These are phyloP conservation scores for Raffaelea deltoideospora DNA, from an alignment of 2,329 filamentous ascomycete species.

Conservation along the genomic window DNA sequence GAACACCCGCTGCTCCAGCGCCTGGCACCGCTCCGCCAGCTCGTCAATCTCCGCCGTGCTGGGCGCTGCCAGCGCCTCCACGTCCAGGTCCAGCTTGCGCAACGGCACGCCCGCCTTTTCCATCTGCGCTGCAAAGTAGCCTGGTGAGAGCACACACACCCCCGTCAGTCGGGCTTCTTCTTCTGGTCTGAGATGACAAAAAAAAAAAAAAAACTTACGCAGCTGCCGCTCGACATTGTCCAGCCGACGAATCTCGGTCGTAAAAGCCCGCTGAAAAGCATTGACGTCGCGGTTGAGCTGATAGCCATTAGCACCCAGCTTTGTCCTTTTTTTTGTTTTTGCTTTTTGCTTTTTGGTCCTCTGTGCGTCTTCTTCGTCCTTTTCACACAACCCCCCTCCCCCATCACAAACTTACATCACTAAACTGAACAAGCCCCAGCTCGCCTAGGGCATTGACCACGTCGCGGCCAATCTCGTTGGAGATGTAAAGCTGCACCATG, in stretches of 20 bases:
- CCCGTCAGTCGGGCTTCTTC: not conserved
- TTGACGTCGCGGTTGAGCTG: constrained; percentile 86
- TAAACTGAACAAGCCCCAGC: constrained; percentile 89
- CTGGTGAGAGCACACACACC: constrained; percentile 23
- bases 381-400: not conserved
- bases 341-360: too few relatives aligned
- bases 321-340: too few relatives aligned
- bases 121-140: constrained; percentile 93
- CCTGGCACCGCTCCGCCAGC: constrained; percentile 80
- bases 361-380: too few relatives aligned
- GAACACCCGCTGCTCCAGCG: constrained; percentile 77
- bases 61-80: constrained; percentile 71
- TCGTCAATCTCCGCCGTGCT: constrained; percentile 94
- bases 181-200: not conserved
- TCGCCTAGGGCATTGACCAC: constrained; percentile 93
- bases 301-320: constrained; percentile 6
- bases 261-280: constrained; percentile 94
- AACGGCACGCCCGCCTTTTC: constrained; percentile 79
- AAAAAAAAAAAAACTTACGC: constrained; percentile 42
- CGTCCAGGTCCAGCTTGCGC: constrained; percentile 81
- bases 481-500: constrained; percentile 98
- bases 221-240: constrained; percentile 98
- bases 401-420: constrained; percentile 63
- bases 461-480: constrained; percentile 96
- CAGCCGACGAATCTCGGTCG: constrained; percentile 88